Percentiles rank a stretch among this genome's conserved stretches.
Conservation (phyloP, 139 green algal species). For the Chlorella vulgaris region DNA sequence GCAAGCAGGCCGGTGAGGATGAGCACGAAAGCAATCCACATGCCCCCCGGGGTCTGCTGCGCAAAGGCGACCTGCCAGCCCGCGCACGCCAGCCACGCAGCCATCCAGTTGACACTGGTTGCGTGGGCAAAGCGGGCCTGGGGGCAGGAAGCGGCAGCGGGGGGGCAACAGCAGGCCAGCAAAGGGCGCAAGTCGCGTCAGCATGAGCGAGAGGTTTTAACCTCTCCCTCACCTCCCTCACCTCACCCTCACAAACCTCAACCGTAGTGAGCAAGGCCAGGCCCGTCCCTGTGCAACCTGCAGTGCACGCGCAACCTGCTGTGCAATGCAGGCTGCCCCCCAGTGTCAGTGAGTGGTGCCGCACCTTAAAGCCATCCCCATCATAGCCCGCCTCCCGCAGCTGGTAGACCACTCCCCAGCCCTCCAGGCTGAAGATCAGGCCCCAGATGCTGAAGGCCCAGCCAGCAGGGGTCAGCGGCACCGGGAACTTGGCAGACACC, state of each 20-base stretch:
- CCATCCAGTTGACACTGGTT: constrained; percentile 44
- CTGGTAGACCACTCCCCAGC: constrained; percentile 52
- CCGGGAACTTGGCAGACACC: constrained; percentile 48
- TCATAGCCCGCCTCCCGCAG: constrained; percentile 24
- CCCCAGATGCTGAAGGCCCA: constrained; percentile 65
- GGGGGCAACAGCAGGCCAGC: too few species aligned
- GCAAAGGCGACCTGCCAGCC: constrained; percentile 66
- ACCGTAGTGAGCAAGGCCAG: too few species aligned
- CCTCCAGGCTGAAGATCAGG: constrained; percentile 68
- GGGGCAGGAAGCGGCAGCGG: background rate
- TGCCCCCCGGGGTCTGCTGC: constrained; percentile 39
- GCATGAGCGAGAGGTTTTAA: too few species aligned
- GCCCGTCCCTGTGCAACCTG: too few species aligned
- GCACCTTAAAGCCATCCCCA: constrained; percentile 31
- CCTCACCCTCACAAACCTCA: too few species aligned
- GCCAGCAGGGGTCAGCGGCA: constrained; percentile 61
- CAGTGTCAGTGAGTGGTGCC: too few species aligned
- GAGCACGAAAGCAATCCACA: constrained; percentile 49
- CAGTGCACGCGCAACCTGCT: too few species aligned
- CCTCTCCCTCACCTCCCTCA: background rate
- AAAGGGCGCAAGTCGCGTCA: too few species aligned
- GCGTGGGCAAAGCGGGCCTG: constrained; percentile 26
- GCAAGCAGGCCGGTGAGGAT: constrained; percentile 46
- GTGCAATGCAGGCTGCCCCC: too few species aligned
- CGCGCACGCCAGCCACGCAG: constrained; percentile 56